Percentiles rank a stretch among this genome's conserved stretches.
Conservation (phyloP, 2,329 filamentous ascomycete genomes). For the Alternaria rosae region DNA sequence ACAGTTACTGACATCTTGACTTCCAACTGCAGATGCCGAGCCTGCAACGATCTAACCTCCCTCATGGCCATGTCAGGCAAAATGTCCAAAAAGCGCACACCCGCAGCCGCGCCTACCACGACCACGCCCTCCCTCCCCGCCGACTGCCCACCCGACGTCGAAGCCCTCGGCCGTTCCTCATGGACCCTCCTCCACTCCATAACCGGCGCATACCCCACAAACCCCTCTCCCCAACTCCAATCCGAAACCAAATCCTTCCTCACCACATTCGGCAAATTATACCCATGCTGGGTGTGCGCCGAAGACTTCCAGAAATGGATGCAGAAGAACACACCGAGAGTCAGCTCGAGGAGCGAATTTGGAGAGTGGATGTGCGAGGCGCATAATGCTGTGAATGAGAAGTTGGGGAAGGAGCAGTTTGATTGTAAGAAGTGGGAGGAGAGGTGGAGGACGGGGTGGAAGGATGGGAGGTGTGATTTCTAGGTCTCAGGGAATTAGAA, state of each 20-base stretch:
- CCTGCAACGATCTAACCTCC: conserved; percentile 68
- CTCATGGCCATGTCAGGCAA: conserved; percentile 65
- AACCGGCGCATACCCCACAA: conserved; percentile 81
- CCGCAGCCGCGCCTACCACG: conserved; percentile 44
- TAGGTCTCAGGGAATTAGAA: conserved; percentile 3
- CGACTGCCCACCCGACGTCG: conserved; percentile 91
- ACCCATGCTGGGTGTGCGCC: conserved; percentile 95
- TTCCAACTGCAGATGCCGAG: conserved; percentile 65
- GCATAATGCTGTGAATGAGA: conserved; percentile 86
- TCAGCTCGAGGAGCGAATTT: conserved; percentile 71
- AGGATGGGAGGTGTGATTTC: conserved; percentile 70
- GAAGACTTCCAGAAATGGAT: conserved; percentile 90
- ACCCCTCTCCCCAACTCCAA: conserved; percentile 73
- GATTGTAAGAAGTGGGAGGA: conserved; percentile 91
- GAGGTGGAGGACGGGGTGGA: conserved; percentile 91
- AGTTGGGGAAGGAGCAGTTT: conserved; percentile 89
- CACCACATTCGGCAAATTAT: conserved; percentile 80
- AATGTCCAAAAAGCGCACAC: conserved; percentile 41
- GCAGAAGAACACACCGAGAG: conserved; percentile 70
- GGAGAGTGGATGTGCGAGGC: conserved; percentile 84
- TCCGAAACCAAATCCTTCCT: conserved; percentile 80
- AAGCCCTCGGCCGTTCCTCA: conserved; percentile 81
- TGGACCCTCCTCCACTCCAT: conserved; percentile 96
- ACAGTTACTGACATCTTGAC: conserved; percentile 3
- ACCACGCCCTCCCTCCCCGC: conserved; percentile 51